These are phyloP conservation scores for Sphagnum tenellum DNA, from an alignment of 225 moss, liverwort and hornwort species.

Conservation along the genomic window DNA sequence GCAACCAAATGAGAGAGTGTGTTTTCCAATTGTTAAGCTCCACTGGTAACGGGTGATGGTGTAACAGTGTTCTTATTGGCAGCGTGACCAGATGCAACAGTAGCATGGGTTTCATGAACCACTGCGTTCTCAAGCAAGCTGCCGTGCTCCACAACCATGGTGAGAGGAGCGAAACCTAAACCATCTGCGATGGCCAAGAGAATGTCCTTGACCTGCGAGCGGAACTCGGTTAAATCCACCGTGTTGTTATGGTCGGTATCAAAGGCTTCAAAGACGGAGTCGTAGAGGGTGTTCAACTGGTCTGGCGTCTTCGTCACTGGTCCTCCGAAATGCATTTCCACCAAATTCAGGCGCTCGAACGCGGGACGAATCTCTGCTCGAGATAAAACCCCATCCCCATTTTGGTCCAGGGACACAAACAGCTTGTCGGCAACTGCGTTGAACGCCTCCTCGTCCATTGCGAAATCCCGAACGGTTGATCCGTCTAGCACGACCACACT, in stretches of 20 bases:
- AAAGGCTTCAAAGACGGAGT: conserved; percentile 62
- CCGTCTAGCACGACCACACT: conserved; percentile 56
- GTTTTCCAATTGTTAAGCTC: too few relatives aligned
- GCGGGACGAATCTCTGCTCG: conserved; percentile 55
- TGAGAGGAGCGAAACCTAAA: conserved; percentile 52
- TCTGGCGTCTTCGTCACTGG: conserved; percentile 48
- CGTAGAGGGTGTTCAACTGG: conserved; percentile 60
- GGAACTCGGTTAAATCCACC: conserved; percentile 60
- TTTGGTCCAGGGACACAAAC: conserved; percentile 47
- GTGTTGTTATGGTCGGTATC: conserved; percentile 56
- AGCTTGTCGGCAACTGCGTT: conserved; percentile 38
- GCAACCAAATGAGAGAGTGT: too few relatives aligned
- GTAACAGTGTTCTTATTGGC: too few relatives aligned
- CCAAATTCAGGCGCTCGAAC: conserved; percentile 60
- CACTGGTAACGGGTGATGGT: too few relatives aligned
- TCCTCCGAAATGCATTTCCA: conserved; percentile 61
- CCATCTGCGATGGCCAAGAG: conserved; percentile 73
- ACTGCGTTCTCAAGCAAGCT: conserved; percentile 19
- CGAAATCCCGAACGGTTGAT: conserved; percentile 52
- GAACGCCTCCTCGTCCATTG: conserved; percentile 43
- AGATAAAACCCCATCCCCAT: conserved; percentile 59
- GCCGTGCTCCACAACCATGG: conserved; percentile 45
- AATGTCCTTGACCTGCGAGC: conserved; percentile 58
- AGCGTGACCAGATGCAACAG: too few relatives aligned
- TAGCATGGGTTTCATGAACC: too few relatives aligned